These are phyloP conservation scores for Thymus mandschuricus DNA, from an alignment of 257 asterid species.

Conservation along the genomic window DNA sequence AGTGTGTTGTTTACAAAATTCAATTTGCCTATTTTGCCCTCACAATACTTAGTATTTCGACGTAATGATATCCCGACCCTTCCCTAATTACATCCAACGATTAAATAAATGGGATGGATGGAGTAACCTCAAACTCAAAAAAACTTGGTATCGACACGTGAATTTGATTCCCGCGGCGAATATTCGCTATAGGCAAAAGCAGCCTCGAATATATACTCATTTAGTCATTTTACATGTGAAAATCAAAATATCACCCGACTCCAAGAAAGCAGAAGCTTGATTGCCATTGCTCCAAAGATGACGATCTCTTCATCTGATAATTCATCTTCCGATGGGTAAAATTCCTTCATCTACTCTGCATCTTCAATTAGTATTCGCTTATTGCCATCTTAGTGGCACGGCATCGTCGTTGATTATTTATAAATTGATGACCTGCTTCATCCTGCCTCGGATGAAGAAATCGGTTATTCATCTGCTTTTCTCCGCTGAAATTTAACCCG, in stretches of 20 bases:
- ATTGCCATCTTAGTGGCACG: background rate
- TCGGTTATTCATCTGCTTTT: slow-evolving; percentile 1
- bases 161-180: background rate
- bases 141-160: background rate
- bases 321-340: slow-evolving; percentile 32
- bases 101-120: no score
- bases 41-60: no score
- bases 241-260: slow-evolving; percentile 10
- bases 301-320: slow-evolving; percentile 35
- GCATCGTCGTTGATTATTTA: background rate
- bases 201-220: background rate
- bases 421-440: background rate
- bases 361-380: slow-evolving; percentile 6
- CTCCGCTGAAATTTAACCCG: background rate
- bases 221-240: background rate
- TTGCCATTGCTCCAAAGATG: slow-evolving; percentile 16
- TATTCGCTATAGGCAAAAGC: background rate
- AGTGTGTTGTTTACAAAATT: no score
- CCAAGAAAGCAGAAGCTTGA: background rate
- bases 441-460: slow-evolving; percentile 3
- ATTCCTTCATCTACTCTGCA: background rate
- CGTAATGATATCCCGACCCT: no score
- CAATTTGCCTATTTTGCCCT: no score
- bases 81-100: no score
- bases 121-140: no score